These are phyloP conservation scores for Aureobasidium sp. DNA, from an alignment of 2,329 filamentous ascomycete species.

Conservation along the genomic window DNA sequence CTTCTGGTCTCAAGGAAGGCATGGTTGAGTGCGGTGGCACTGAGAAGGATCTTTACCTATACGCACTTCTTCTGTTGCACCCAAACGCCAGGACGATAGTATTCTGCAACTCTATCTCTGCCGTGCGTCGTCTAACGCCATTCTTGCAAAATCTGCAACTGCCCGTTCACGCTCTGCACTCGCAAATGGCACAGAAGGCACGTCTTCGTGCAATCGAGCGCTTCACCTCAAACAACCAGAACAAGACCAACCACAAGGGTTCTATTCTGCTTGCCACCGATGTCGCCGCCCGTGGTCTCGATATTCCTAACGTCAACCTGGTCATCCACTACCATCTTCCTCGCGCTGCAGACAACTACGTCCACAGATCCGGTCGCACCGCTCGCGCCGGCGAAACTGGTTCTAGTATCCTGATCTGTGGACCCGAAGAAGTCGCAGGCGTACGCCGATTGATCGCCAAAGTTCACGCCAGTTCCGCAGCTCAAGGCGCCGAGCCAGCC, in stretches of 20 bases:
- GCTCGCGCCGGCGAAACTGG: constrained; percentile 73
- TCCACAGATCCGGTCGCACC: constrained; percentile 90
- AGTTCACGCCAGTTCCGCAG: constrained; percentile 59
- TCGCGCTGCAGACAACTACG: constrained; percentile 83
- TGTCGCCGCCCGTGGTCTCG: constrained; percentile 83
- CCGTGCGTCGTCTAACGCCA: constrained; percentile 76
- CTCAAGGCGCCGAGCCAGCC: constrained; percentile 33
- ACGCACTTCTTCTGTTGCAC: constrained; percentile 76
- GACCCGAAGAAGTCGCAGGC: constrained; percentile 80
- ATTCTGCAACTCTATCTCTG: constrained; percentile 93
- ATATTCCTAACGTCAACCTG: constrained; percentile 82
- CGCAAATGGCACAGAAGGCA: constrained; percentile 92
- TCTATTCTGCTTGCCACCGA: constrained; percentile 87
- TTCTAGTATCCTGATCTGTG: constrained; percentile 78
- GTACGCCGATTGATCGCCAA: constrained; percentile 79
- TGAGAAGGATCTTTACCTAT: constrained; percentile 96
- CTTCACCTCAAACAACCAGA: constrained; percentile 51
- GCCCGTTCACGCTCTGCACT: constrained; percentile 72
- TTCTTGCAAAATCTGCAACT: constrained; percentile 76
- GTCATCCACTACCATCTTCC: constrained; percentile 95
- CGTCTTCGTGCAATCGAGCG: constrained; percentile 86
- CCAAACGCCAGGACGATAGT: constrained; percentile 73
- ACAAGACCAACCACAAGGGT: constrained; percentile 22
- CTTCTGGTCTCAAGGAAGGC: constrained; percentile 74
- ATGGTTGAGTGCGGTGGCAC: constrained; percentile 86